phyloP scores from a whole-genome alignment of 495 filamentous ascomycete species.

The Talaromyces borbonicus region DNA sequence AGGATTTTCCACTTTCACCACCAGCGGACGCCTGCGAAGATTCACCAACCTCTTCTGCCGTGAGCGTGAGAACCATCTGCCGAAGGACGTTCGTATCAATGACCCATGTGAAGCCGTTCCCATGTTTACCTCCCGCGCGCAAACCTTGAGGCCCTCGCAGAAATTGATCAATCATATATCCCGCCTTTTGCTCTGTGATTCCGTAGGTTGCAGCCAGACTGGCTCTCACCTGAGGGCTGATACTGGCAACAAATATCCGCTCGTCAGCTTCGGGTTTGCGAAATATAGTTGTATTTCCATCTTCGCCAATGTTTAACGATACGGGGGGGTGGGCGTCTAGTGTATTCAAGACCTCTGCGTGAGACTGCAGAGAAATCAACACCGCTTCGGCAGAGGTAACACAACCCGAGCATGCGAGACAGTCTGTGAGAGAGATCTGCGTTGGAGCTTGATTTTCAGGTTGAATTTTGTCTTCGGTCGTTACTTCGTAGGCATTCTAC shows the following conservation, averaged over 20 bases:
- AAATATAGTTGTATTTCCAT: constrained; percentile 10
- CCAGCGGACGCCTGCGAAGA: constrained; percentile 20
- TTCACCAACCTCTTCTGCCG: constrained; percentile 65
- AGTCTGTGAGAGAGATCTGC: constrained; percentile 93
- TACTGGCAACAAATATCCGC: constrained; percentile 77
- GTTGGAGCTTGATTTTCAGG: constrained; percentile 51
- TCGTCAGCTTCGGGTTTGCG: constrained; percentile 33
- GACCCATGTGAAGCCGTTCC: constrained; percentile 75
- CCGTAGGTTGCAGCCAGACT: constrained; percentile 74
- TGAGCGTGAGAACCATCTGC: constrained; percentile 65
- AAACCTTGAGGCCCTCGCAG: constrained; percentile 62
- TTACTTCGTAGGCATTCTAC: constrained; percentile 74
- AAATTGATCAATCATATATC: constrained; percentile 73
- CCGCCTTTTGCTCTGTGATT: constrained; percentile 61
- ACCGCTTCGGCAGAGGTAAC: constrained; percentile 96
- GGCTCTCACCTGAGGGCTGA: constrained; percentile 82
- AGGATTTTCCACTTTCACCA: constrained; percentile 9
- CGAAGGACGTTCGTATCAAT: constrained; percentile 76
- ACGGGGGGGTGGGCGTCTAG: constrained; percentile 52
- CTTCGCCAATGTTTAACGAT: constrained; percentile 11
- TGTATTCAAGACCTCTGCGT: constrained; percentile 75
- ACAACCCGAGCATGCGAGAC: constrained; percentile 93
- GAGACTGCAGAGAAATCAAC: constrained; percentile 83
- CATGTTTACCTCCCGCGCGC: constrained; percentile 53
- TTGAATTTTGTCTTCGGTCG: constrained; percentile 72